Evolutionary conservation across 1,284 basidiomycete genomes (phyloP).

Genomic region (Neolentinus lepideus): DNA sequence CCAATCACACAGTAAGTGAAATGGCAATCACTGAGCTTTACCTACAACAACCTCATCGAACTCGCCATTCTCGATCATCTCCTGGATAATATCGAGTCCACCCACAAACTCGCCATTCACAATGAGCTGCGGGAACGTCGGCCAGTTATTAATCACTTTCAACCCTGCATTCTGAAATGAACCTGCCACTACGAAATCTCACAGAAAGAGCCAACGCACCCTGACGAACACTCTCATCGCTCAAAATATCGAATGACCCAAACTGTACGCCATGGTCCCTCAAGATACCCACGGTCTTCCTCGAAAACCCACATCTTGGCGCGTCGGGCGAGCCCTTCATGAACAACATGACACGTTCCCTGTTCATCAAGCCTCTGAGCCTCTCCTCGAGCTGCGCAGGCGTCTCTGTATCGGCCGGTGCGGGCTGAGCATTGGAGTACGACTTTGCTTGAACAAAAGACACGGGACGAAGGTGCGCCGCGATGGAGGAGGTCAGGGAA

Average conservation of each 20-base stretch:
- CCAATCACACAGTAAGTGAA: too few relatives aligned
- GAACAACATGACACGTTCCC: constrained; percentile 80
- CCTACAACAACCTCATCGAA: constrained; percentile 23
- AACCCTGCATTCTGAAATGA: constrained; percentile 26
- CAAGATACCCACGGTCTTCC: constrained; percentile 62
- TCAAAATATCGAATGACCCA: constrained; percentile 68
- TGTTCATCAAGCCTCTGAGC: constrained; percentile 62
- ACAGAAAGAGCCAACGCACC: constrained; percentile 24
- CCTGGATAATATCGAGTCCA: constrained; percentile 56
- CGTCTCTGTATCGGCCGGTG: constrained; percentile 39
- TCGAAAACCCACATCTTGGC: constrained; percentile 83
- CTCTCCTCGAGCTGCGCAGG: constrained; percentile 61
- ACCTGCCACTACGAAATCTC: background rate
- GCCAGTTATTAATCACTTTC: constrained; percentile 60
- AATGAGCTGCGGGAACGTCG: constrained; percentile 62
- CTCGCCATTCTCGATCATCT: constrained; percentile 49
- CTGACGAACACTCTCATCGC: constrained; percentile 63
- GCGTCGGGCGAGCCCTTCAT: constrained; percentile 93
- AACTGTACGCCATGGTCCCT: constrained; percentile 57
- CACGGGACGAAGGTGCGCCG: constrained; percentile 40
- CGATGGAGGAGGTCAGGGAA: constrained; percentile 60
- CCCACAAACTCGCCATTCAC: constrained; percentile 71
- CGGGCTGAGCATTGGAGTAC: constrained; percentile 28
- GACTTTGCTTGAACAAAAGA: constrained; percentile 33
- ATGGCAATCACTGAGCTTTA: too few relatives aligned